These are phyloP conservation scores for Brassica nigra DNA, from an alignment of 345 rosid genomes.

Conservation along the genomic window DNA sequence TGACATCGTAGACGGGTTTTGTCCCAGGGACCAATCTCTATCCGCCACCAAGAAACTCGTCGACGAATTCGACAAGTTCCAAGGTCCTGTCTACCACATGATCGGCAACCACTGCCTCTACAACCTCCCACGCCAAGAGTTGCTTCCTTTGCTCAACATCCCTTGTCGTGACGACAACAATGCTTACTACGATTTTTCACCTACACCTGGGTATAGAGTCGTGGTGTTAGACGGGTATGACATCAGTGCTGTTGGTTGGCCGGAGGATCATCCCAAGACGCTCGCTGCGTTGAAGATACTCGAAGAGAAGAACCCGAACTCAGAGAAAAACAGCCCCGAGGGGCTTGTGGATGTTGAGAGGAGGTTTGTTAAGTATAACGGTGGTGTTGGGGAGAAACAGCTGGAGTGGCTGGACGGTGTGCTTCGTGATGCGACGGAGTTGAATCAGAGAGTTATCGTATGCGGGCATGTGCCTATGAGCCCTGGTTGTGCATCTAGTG, in stretches of 20 bases:
- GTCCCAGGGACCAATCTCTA: slow-evolving; percentile 74
- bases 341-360: slow-evolving; percentile 69
- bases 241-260: slow-evolving; percentile 88
- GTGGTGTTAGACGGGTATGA: slow-evolving; percentile 88
- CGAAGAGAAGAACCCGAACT: slow-evolving; percentile 68
- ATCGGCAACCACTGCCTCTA: slow-evolving; percentile 98
- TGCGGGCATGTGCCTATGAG: slow-evolving; percentile 87
- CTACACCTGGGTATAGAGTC: slow-evolving; percentile 62
- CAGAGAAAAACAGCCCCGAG: slow-evolving; percentile 76
- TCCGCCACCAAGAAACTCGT: slow-evolving; percentile 54
- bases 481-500: slow-evolving; percentile 54
- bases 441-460: slow-evolving; percentile 69
- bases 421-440: slow-evolving; percentile 65
- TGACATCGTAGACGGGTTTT: slow-evolving; percentile 81
- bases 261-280: slow-evolving; percentile 68
- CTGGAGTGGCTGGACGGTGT: slow-evolving; percentile 68
- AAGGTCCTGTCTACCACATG: slow-evolving; percentile 78
- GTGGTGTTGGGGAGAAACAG: slow-evolving; percentile 83
- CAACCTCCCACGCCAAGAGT: slow-evolving; percentile 75
- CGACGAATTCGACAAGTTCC: slow-evolving; percentile 60
- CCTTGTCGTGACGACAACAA: slow-evolving; percentile 45
- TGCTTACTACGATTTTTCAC: slow-evolving; percentile 91
- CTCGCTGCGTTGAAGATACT: slow-evolving; percentile 69
- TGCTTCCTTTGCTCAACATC: slow-evolving; percentile 77
- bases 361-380: slow-evolving; percentile 89